Base-by-base conservation (phyloP, 257 asterid genomes). In the Scutellaria galericulata region DNA sequence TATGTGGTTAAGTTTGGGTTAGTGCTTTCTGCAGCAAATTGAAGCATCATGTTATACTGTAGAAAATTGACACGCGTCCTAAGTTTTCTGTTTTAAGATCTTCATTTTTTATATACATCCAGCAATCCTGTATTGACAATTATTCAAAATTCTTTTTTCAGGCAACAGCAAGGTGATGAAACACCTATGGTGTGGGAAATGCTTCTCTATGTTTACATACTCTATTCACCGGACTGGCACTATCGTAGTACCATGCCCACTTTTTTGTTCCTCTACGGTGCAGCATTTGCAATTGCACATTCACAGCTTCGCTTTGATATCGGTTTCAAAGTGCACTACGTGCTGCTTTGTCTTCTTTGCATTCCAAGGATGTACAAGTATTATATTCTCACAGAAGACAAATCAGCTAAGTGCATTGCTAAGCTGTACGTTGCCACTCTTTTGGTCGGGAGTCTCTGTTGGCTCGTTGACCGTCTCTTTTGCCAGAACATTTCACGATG, bases 121-220 rank as follows among this genome's bases (percentile, higher is more conserved):
- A 1, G 37, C 37, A 31, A 31, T 31, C 37, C 37, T 31, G 37
- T 31, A 31, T 31, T 31, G 37, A 31, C 37, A 31, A 3, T 31
- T 31, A 31, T 31, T 0, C 5, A 31, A 31, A 31, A 31, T 31
- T 31, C 37, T 75, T 45, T 54, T 41, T 75, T 77, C 79, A 91
- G 96, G 88, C 93, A 88, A 83, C 97, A 91, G 77, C 97, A 93
- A 80, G 98, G 96, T 24, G 98, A 93, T 68, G 98, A 93, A 86
- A 93, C 98, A n/a, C 98, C 98, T 37, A 93, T 93, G 98, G 96
- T 93, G 70, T 93, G 98, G 98, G 98, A 93, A 84, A 93, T 89
- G 98, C 98, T 93, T 64, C 94, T 93, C 12, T 93, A 93, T 61
- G 87, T 93, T 51, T 93, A 93, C 90, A 93, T 93, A 71, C 92